A percentile compares a stretch with the other conserved stretches of the same genome.
phyloP scores from a whole-genome alignment of 345 rosid genomes.

The Angophora floribunda region DNA sequence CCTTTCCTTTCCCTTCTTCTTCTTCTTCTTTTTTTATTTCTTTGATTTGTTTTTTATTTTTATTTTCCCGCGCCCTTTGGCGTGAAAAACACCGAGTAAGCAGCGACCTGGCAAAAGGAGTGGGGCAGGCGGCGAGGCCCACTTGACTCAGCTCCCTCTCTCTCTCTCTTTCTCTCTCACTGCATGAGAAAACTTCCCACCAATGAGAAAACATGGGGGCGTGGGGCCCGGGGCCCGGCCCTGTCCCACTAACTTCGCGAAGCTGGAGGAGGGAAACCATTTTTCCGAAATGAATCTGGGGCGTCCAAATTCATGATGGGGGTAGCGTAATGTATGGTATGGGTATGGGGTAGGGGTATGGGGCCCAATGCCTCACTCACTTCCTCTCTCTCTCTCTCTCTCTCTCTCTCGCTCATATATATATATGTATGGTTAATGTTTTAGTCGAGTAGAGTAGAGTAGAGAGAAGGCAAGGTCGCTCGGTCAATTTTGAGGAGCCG shows the following conservation, averaged over 20 bases:
- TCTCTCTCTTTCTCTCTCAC: no score
- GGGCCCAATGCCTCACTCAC: background rate
- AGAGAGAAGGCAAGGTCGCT: background rate
- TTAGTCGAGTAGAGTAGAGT: fast-evolving
- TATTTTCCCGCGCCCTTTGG: background rate
- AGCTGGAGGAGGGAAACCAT: no score
- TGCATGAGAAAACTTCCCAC: background rate
- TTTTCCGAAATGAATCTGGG: no score
- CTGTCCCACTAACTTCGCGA: background rate
- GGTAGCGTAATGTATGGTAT: background rate
- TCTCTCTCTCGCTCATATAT: background rate
- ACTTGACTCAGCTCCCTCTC: background rate
- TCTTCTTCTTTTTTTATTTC: fast-evolving
- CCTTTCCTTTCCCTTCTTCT: background rate
- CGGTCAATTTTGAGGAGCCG: background rate
- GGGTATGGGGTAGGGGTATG: no score
- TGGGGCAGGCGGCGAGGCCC: background rate
- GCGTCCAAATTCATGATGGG: background rate
- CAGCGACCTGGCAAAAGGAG: background rate
- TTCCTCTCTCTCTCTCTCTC: no score
- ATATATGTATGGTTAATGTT: no score
- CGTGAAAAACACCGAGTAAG: background rate
- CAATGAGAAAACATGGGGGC: background rate
- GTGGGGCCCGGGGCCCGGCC: background rate
- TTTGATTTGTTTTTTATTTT: no score